phyloP scores from a whole-genome alignment of 1,284 basidiomycete genomes.

The Trichosporon asahii region DNA sequence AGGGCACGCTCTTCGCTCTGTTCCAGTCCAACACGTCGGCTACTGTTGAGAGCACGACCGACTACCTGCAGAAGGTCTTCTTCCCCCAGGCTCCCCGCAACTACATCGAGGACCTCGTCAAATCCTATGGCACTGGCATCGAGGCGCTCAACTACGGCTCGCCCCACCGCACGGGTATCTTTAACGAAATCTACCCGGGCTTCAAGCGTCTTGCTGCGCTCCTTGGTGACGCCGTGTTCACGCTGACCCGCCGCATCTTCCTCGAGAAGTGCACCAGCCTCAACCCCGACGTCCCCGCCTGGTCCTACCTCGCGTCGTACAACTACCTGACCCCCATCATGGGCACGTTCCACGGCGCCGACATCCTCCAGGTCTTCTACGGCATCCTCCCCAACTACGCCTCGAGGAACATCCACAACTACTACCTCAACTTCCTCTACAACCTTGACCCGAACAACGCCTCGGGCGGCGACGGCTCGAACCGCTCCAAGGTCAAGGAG shows the following conservation, averaged over 20 bases:
- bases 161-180: constrained; percentile 19
- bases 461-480: constrained; percentile 15
- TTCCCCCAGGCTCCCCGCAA: constrained; percentile 24
- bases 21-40: constrained; percentile 34
- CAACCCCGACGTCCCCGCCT: constrained; percentile 22
- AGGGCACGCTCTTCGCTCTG: constrained; percentile 22
- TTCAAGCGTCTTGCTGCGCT: constrained; percentile 26
- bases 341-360: constrained; percentile 22
- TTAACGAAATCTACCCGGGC: constrained; percentile 25
- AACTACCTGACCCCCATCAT: constrained; percentile 21
- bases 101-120: constrained; percentile 22
- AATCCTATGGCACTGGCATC: constrained; percentile 28
- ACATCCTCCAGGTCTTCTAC: constrained; percentile 25
- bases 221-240: constrained; percentile 21
- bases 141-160: constrained; percentile 26
- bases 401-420: constrained; percentile 17
- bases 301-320: constrained; percentile 27
- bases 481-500: constrained; percentile 12
- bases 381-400: constrained; percentile 24
- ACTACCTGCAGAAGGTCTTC: constrained; percentile 30
- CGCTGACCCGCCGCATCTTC: constrained; percentile 22
- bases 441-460: constrained; percentile 26
- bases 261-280: not conserved
- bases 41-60: constrained; percentile 19
- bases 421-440: constrained; percentile 28